Evolutionary conservation across 768 basidiomycete genomes (phyloP).

Genomic region (Boletus barrowsii): DNA sequence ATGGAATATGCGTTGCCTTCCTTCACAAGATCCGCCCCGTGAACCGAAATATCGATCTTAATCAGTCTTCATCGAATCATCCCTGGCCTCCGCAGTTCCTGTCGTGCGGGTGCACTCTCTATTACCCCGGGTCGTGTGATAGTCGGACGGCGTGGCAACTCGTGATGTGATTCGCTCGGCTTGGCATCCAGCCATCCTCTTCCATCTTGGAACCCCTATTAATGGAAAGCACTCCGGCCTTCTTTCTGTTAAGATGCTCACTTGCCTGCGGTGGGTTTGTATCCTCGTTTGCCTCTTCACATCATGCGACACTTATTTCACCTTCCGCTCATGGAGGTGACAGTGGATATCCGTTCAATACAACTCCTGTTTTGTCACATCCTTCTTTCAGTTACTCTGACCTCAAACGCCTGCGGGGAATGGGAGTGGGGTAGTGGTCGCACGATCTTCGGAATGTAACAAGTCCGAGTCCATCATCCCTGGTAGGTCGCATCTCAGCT

Average conservation of each 20-base stretch:
- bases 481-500: conserved; percentile 6
- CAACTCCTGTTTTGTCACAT: conserved; percentile 1
- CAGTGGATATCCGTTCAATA: conserved; percentile 1
- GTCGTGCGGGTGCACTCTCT: conserved; percentile 22
- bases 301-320: background rate
- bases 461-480: background rate
- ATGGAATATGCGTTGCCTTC: conserved; percentile 14
- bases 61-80: conserved; percentile 7
- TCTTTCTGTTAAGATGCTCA: conserved; percentile 7
- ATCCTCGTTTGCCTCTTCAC: conserved; percentile 7
- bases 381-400: background rate
- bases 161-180: conserved; percentile 9
- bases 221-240: background rate
- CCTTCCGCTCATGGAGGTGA: conserved; percentile 2
- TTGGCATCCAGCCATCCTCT: conserved; percentile 1
- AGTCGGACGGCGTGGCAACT: background rate
- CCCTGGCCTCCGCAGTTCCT: conserved; percentile 20
- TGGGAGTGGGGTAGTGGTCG: background rate
- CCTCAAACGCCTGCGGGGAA: conserved; percentile 6
- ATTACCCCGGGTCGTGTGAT: conserved; percentile 34
- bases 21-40: conserved; percentile 27
- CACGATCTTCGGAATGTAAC: background rate
- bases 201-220: conserved; percentile 8
- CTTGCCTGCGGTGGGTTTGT: background rate
- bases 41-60: conserved; percentile 11